These are phyloP conservation scores for Porogramme epimiltina DNA, from an alignment of 1,284 basidiomycete genomes.

Conservation along the genomic window DNA sequence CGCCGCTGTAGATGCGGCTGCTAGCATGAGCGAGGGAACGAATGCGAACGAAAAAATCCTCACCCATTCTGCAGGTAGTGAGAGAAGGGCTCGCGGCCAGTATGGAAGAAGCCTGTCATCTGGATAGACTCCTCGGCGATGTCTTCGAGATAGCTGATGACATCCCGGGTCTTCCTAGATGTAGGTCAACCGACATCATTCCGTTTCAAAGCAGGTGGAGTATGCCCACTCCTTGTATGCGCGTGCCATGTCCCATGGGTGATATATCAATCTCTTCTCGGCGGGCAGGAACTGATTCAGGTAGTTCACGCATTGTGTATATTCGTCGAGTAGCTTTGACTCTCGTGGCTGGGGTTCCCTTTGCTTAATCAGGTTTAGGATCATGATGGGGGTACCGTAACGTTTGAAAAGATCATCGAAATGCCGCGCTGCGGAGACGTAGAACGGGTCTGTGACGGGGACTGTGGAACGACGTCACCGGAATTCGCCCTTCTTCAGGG, in stretches of 20 bases:
- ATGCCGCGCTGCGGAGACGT: constrained; percentile 89
- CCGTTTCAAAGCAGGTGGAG: background rate
- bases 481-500: too few species aligned
- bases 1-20: constrained; percentile 18
- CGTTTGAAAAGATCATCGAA: constrained; percentile 92
- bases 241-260: constrained; percentile 95
- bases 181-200: background rate
- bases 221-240: constrained; percentile 80
- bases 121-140: constrained; percentile 94
- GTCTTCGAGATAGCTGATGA: constrained; percentile 94
- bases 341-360: constrained; percentile 84
- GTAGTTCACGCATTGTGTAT: constrained; percentile 90
- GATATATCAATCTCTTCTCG: constrained; percentile 87
- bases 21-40: constrained; percentile 17
- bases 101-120: constrained; percentile 94
- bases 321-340: constrained; percentile 91
- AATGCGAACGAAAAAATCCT: constrained; percentile 24
- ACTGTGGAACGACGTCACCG: constrained; percentile 64
- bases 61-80: constrained; percentile 57
- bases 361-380: constrained; percentile 96
- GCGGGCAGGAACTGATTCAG: constrained; percentile 94
- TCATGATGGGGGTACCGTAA: constrained; percentile 90
- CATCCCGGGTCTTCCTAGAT: constrained; percentile 88
- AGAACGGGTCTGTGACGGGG: constrained; percentile 95
- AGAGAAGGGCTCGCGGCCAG: constrained; percentile 76